Base-by-base conservation (phyloP, 441 rosid species). In the Gossypium schwendimanii region DNA sequence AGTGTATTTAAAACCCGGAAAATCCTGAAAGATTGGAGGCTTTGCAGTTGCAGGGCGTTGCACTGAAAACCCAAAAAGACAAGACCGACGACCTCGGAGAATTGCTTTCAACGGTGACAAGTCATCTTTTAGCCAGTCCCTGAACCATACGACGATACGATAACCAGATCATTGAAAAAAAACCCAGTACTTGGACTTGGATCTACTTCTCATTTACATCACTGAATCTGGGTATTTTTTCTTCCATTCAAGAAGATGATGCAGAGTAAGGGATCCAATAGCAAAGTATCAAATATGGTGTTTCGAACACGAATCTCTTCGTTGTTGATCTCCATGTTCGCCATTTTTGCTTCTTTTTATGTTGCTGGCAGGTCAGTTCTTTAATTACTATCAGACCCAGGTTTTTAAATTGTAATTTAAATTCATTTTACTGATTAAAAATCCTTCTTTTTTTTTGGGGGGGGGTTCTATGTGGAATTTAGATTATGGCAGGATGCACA, bases 401-500 rank as follows among this genome's bases (percentile, higher is more conserved):
- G 39, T 4, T 28, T 44, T 15, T 62, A 1, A 23, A 5, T 47
- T 52, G 15, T 23, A n/a, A 39, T 70, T 4, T 60, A 2, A 24
- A 58, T 58, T 20, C 23, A 18, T 10, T 58, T 41, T 55, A 41
- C 65, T 41, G 74, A 58, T 41, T 21, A 58, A 1, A 58, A 39
- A 41, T 57, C 53, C 23, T 41, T 55, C n/a, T 5, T 54, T 8
- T 26, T 57, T 33, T 33, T 36, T 21, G 21, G 26, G 26, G 26
- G 26, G 31, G 31, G 31, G 31, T 20, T 18, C 63, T 63, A 72
- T 4, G 12, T 67, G 26, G 60, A 78, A 59, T 6, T 18, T 33
- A 94, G 97, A 54, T 77, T 92, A 58, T 94, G 97, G 98, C 94
- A 85, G 87, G 96, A 90, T 69, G 84, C 98, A 2, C 89, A 89